phyloP scores from a whole-genome alignment of 257 asterid species.

The Fraxinus cuspidata region DNA sequence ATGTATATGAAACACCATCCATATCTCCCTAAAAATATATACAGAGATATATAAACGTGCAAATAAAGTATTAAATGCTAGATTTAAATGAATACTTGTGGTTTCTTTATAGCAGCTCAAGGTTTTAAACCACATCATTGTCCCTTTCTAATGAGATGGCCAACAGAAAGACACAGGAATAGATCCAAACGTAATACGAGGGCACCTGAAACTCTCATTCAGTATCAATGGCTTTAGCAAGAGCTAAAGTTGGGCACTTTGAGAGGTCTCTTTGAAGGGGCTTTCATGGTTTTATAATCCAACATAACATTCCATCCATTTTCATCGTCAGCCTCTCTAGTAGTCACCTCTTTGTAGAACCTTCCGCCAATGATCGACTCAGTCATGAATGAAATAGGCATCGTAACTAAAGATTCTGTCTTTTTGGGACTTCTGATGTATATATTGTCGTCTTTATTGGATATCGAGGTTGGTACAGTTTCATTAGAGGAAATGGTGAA shows the following conservation, averaged over 20 bases:
- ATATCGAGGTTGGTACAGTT: slow-evolving; percentile 14
- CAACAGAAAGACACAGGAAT: not conserved
- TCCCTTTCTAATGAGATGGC: not conserved
- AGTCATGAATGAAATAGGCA: slow-evolving; percentile 92
- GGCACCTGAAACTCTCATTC: slow-evolving; percentile 97
- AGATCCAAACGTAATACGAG: not conserved
- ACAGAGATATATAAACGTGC: not conserved
- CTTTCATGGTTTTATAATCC: slow-evolving; percentile 87
- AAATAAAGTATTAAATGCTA: not conserved
- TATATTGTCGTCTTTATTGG: slow-evolving; percentile 39
- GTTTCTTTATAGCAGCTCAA: not conserved
- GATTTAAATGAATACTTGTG: not conserved
- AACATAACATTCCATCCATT: slow-evolving; percentile 90
- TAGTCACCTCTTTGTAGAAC: slow-evolving; percentile 71
- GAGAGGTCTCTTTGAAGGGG: slow-evolving; percentile 81
- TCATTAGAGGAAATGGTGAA: slow-evolving; percentile 54
- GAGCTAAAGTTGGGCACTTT: slow-evolving; percentile 78
- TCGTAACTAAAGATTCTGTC: slow-evolving; percentile 50
- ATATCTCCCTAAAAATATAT: not conserved
- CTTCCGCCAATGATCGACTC: slow-evolving; percentile 96
- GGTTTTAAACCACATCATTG: not conserved
- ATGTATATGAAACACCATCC: not conserved
- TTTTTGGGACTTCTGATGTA: slow-evolving; percentile 46
- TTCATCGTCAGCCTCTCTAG: slow-evolving; percentile 90
- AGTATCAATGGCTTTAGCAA: slow-evolving; percentile 93